Base-by-base conservation (phyloP, 2,329 filamentous ascomycete species). In the Trichoderma polysporum region DNA sequence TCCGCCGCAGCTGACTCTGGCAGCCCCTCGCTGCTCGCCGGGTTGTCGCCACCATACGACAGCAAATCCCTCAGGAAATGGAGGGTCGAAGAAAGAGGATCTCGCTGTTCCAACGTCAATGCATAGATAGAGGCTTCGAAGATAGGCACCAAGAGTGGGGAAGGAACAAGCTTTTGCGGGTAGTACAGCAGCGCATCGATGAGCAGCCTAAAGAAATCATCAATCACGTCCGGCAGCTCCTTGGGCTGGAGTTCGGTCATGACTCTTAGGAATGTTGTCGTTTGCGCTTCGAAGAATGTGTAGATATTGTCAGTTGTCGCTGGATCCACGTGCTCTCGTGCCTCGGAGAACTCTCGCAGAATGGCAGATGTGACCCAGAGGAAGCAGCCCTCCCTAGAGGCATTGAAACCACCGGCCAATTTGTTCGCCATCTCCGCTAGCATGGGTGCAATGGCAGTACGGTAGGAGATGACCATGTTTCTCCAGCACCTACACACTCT, bases 341-440 rank as follows among this genome's bases (percentile, higher is more conserved):
- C 93, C 73, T 97, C 92, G 0, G 93, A 95, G 76, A 98, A 99
- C 77, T 99, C 95, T 68, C 95, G 91, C 33, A 99, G 86, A 69
- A 99, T 96, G 9, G 94, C 93, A 70, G 94, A 92, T 2, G 94
- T 97, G 1, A 95, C 94, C 95, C 95, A 99, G n/a, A 99, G 84
- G 84, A 99, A 99, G 77, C 94, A 97, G 13, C 95, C 95, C 79
- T 99, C 94, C 68, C 90, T 88, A 12, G 94, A 97, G 19, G 87
- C 85, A 65, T 91, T 86, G 76, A 99, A 99, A 4, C 94, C 94
- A 70, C 85, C 86, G 1, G 92, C 92, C 66, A 99, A 86, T 78
- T 94, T 96, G 73, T 94, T 91, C 19, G 95, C 96, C 79, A 99
- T 88, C 22, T 88, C 86, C 1, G 91, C 91, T 52, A 99, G 85